phyloP scores from a whole-genome alignment of 106 monocot genomes.

The Chionographis japonica region DNA sequence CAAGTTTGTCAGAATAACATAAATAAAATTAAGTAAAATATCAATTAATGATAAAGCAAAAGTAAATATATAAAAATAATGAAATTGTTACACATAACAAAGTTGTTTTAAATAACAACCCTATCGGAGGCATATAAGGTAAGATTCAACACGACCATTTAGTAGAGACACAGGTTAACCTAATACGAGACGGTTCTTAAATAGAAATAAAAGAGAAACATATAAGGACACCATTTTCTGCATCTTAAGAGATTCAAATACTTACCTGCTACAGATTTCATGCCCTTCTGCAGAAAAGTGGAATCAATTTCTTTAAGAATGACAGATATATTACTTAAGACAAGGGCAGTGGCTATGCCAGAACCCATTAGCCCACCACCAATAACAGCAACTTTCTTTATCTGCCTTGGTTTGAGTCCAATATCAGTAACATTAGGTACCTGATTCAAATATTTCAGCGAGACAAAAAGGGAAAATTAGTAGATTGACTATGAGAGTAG shows the following conservation, averaged over 20 bases:
- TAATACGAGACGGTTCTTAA: no score
- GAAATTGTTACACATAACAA: no score
- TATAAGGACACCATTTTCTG: neutral
- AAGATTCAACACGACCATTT: no score
- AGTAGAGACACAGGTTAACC: no score
- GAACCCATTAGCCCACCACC: constrained; percentile 97
- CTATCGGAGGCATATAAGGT: no score
- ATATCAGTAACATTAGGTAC: constrained; percentile 81
- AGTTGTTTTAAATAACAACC: no score
- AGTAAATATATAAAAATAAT: no score
- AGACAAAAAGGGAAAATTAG: neutral
- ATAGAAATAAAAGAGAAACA: neutral
- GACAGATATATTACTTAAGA: constrained; percentile 56
- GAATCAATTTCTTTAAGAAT: constrained; percentile 79
- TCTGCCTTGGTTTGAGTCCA: constrained; percentile 67
- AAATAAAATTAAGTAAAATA: no score
- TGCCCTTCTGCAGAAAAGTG: constrained; percentile 60
- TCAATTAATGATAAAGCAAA: no score
- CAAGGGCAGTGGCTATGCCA: constrained; percentile 85
- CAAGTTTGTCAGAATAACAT: neutral
- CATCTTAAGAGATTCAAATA: neutral
- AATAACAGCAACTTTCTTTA: constrained; percentile 82
- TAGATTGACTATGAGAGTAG: neutral
- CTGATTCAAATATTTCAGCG: constrained; percentile 21
- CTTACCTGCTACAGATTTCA: constrained; percentile 67